A percentile compares a stretch with the other conserved stretches of the same genome.
Conservation (phyloP, 768 basidiomycete genomes). For the Floccularia luteovirens region DNA sequence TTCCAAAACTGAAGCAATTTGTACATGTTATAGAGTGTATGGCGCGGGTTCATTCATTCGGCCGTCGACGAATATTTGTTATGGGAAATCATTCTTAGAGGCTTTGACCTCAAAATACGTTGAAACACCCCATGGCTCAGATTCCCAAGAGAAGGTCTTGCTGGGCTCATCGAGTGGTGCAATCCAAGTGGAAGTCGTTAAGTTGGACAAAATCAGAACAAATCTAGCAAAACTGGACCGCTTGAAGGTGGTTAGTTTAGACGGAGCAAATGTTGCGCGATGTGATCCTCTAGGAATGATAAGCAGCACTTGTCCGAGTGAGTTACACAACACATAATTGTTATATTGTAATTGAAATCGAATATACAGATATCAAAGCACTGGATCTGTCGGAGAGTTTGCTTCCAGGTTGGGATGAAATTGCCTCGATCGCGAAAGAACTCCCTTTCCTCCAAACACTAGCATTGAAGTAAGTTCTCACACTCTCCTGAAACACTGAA, state of each 20-base stretch:
- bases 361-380: conserved; percentile 55
- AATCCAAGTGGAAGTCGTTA: conserved; percentile 83
- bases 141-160: conserved; percentile 51
- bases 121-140: conserved; percentile 46
- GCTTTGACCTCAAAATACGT: conserved; percentile 78
- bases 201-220: conserved; percentile 68
- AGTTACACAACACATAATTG: conserved; percentile 18
- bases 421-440: conserved; percentile 56
- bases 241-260: conserved; percentile 76
- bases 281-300: conserved; percentile 45
- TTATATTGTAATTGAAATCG: conserved; percentile 6
- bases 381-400: conserved; percentile 79
- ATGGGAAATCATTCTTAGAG: conserved; percentile 65
- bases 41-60: conserved; percentile 79
- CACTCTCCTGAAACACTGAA: conserved; percentile 8
- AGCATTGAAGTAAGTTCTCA: conserved; percentile 63
- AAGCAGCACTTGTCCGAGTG: conserved; percentile 57
- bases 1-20: conserved; percentile 9
- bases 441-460: conserved; percentile 59
- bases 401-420: conserved; percentile 59
- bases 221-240: conserved; percentile 60
- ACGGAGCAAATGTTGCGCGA: conserved; percentile 53
- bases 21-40: conserved; percentile 34
- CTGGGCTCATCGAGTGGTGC: conserved; percentile 78
- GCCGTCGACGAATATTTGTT: conserved; percentile 46